Base-by-base conservation (phyloP, 257 asterid genomes). In the Solanum pennellii region DNA sequence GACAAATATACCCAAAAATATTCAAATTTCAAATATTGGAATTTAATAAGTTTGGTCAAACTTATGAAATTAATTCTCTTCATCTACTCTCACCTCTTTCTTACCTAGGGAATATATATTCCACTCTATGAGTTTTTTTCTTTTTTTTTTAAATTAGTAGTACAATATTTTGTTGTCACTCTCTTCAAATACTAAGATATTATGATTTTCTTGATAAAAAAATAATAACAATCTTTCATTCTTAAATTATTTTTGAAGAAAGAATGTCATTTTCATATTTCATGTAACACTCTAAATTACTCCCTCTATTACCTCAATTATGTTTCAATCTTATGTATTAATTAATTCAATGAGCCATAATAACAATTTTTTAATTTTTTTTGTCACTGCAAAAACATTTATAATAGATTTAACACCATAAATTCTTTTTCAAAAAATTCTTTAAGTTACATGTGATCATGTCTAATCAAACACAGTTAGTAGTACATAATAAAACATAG, bases 41-140 rank as follows among this genome's bases (percentile, higher is more conserved):
- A 80, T 47, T 27, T 44, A 75, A n/a, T n/a, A 45, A 47, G 21
- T 12, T 56, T 65, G 89, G 91, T 89, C 91, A 88, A 86, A 88
- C 47, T 47, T 39, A 75, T 49, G 31, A 47, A 74, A 29, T 69
- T n/a, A 79, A 25, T 79, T 45, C 41, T 79, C 23, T 49, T 56
- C 25, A 33, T 25, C n/a, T 23, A 75, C 33, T 41, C n/a, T 45
- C 77, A 69, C 72, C 77, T 21, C 74, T 60, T 83, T 83, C 31
- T 39, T 73, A 68, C 84, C 89, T 37, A 89, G 89, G 87, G 91
- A 89, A 90, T 90, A 90, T 90, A 66, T 86, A 88, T 83, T 87
- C 82, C 68, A 86, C 83, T 88, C 59, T 83, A 16, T 88, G 60
- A 88, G 56, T 90, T 90, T 44, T 88, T 85, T 89, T 76, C 59